Evolutionary conservation across 495 filamentous ascomycete species (phyloP).

Genomic region (Penicillium antarcticum): DNA sequence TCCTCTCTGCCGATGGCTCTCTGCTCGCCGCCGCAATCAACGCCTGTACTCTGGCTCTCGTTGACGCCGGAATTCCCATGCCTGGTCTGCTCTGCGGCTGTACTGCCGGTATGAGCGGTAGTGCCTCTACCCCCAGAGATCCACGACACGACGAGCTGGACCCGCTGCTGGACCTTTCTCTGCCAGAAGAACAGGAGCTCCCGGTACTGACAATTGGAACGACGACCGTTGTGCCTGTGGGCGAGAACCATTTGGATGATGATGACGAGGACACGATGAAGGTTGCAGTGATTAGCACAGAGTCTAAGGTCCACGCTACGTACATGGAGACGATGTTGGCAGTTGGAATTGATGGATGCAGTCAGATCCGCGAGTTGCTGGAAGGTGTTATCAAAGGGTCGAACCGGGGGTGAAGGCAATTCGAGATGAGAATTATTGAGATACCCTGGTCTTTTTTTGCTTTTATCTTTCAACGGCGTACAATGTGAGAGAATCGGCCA

Average conservation of each 20-base stretch:
- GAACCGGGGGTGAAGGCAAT: slow-evolving; percentile 12
- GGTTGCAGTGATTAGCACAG: slow-evolving; percentile 76
- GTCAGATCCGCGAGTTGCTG: slow-evolving; percentile 74
- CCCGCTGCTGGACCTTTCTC: slow-evolving; percentile 84
- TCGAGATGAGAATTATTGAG: slow-evolving; percentile 3
- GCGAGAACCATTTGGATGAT: slow-evolving; percentile 34
- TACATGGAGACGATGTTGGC: slow-evolving; percentile 88
- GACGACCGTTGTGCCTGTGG: slow-evolving; percentile 50
- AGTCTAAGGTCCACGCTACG: slow-evolving; percentile 72
- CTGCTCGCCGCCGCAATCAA: slow-evolving; percentile 88
- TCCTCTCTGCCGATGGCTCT: slow-evolving; percentile 88
- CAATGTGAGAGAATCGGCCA: no score
- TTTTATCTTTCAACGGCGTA: neutral
- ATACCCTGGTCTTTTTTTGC: slow-evolving; percentile 18
- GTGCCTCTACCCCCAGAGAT: slow-evolving; percentile 50
- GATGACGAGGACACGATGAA: slow-evolving; percentile 55
- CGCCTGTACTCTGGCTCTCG: slow-evolving; percentile 84
- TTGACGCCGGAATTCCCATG: slow-evolving; percentile 96
- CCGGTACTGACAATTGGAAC: slow-evolving; percentile 86
- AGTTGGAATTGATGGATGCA: slow-evolving; percentile 88
- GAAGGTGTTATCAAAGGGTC: slow-evolving; percentile 53
- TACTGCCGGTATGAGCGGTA: slow-evolving; percentile 73
- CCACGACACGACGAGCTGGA: slow-evolving; percentile 69
- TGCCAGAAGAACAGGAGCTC: slow-evolving; percentile 83
- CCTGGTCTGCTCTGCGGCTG: slow-evolving; percentile 83